Evolutionary conservation across 768 basidiomycete species (phyloP).

Genomic region (Lyophyllum decastes): DNA sequence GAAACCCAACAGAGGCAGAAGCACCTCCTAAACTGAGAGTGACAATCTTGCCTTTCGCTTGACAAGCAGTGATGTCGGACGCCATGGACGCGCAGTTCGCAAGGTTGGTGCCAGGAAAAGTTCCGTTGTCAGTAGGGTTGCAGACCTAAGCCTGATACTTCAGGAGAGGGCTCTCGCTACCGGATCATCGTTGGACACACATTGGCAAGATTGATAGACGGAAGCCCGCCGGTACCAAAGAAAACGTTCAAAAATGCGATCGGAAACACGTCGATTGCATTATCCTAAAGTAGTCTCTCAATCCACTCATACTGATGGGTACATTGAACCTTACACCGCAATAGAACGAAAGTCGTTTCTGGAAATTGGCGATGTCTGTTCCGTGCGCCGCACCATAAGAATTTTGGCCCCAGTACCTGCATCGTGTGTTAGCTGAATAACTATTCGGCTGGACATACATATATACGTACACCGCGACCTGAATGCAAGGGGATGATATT

Average conservation of each 20-base stretch:
- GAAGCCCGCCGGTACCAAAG: slow-evolving; percentile 61
- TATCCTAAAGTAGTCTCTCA: slow-evolving; percentile 42
- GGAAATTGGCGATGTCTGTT: slow-evolving; percentile 52
- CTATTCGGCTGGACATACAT: background rate
- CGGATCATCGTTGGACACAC: slow-evolving; percentile 32
- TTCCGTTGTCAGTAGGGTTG: slow-evolving; percentile 52
- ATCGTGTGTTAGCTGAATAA: background rate
- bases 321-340: slow-evolving; percentile 46
- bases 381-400: slow-evolving; percentile 63
- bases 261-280: slow-evolving; percentile 68
- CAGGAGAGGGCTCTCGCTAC: background rate
- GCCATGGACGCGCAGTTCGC: slow-evolving; percentile 64
- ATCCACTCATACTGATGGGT: slow-evolving; percentile 6
- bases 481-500: slow-evolving; percentile 1
- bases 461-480: slow-evolving; percentile 57
- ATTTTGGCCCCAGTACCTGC: slow-evolving; percentile 76
- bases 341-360: slow-evolving; percentile 64
- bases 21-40: slow-evolving; percentile 64
- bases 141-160: slow-evolving; percentile 47
- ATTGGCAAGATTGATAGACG: slow-evolving; percentile 70
- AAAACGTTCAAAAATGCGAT: slow-evolving; percentile 70
- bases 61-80: slow-evolving; percentile 63
- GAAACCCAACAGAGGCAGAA: slow-evolving; percentile 61
- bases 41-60: slow-evolving; percentile 62
- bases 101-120: slow-evolving; percentile 63